A percentile compares a stretch with the other conserved stretches of the same genome.
Conservation (phyloP, 805 yeast genomes). For the Danielia reshetovae region DNA sequence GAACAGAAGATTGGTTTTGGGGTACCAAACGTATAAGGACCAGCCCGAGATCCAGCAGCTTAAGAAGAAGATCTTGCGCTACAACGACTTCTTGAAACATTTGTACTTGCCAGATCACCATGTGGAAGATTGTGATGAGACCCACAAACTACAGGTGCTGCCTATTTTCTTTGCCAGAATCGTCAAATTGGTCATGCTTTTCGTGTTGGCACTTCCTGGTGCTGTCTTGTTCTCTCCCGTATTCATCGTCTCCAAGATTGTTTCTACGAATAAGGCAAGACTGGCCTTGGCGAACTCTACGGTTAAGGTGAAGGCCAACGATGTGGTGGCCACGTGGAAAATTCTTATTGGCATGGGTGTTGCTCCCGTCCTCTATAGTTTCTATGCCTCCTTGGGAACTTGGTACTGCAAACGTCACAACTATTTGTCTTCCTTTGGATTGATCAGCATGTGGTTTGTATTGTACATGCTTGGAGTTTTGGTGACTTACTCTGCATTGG, state of each 20-base stretch:
- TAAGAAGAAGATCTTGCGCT: conserved; percentile 59
- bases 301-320: conserved; percentile 88
- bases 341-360: conserved; percentile 82
- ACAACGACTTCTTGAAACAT: conserved; percentile 56
- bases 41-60: conserved; percentile 63
- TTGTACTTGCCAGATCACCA: conserved; percentile 54
- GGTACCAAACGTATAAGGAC: conserved; percentile 70
- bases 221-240: conserved; percentile 82
- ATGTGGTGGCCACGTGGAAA: conserved; percentile 97
- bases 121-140: conserved; percentile 52
- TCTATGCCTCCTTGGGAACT: conserved; percentile 70
- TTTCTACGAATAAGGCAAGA: conserved; percentile 68
- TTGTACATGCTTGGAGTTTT: conserved; percentile 60
- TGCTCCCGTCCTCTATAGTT: conserved; percentile 80
- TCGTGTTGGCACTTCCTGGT: conserved; percentile 82
- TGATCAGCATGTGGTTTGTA: conserved; percentile 41
- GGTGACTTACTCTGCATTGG: conserved; percentile 85
- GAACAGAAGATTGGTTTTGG: conserved; percentile 81
- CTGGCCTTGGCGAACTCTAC: conserved; percentile 81
- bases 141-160: conserved; percentile 46
- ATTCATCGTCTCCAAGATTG: conserved; percentile 69
- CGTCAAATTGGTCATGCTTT: conserved; percentile 50
- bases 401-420: conserved; percentile 16
- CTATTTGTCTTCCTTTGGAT: conserved; percentile 12
- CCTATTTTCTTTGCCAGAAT: conserved; percentile 56